Base-by-base conservation (phyloP, 768 basidiomycete species). In the Grammothele lineata region DNA sequence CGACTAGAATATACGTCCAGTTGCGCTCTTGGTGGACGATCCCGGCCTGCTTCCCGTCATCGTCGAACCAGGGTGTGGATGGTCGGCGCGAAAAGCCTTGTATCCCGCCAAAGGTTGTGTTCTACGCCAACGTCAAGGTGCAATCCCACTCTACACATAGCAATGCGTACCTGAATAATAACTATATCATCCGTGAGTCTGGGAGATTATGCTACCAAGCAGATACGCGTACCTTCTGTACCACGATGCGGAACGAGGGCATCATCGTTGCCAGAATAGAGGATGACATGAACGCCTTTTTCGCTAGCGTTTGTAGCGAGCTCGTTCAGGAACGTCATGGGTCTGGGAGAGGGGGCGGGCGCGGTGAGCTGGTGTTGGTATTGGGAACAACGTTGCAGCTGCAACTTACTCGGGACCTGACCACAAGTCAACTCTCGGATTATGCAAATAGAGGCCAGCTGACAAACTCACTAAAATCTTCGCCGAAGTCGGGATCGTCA, bases 91-190 rank as follows among this genome's bases (percentile, higher is more conserved):
- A 80, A 60, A 89, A 89, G 3, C 87, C 87, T 63, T 79, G 83
- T 35, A 81, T 80, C 11, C 84, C 86, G 22, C 84, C 85, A 54
- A 87, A 89, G 0, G 87, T 87, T n/a, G 84, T 86, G 57, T 89
- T 89, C 81, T 86, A 24, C 6, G 25, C 8, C 37, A 43, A 26
- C 11, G 18, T 21, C 7, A 9, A 32, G 15, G 30, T 32, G 30
- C 15, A 9, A 32, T 8, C 9, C 30, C 9, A 32, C 30, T 9
- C 8, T 15, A 8, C 8, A 32, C 8, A 15, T 8, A 9, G 30
- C 8, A 8, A 32, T 27, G 47, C 59, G 34, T 36, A 77, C 78
- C 62, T 80, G 80, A 18, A 83, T 82, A 10, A 73, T 69, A 18
- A 53, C 41, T 40, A 32, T 17, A 23, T n/a, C n/a, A n/a, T n/a